Evolutionary conservation across 805 yeast species (phyloP), one percentile per base, ranked within the genome.

Genomic region (Cyberlindnera xylosilytica): DNA sequence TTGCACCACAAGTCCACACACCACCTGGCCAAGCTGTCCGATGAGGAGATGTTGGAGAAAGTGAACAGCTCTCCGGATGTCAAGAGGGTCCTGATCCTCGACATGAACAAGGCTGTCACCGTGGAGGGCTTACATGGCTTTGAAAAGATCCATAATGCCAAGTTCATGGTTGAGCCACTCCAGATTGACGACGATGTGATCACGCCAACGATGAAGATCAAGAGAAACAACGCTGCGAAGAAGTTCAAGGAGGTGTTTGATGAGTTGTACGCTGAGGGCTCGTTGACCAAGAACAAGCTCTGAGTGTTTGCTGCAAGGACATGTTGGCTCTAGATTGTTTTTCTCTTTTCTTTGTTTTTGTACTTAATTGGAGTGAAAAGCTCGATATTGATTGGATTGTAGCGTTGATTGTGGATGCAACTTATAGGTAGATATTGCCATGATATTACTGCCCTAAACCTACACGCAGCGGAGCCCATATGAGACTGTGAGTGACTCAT

Each of bases 191-290:
- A 79, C 45, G 81, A 78, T 37, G 74, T 77, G 3, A 60, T 83
- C 27, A 83, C 91, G 2, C 90, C 90, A 29, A 83, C 90, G 4
- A 54, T 78, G 49, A 78, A 78, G 59, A 61, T 78, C 40, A 77
- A 76, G 58, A 65, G 86, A 44, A 48, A 45, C 18, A 42, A 68
- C 19, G 79, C 81, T 0, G 66, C 68, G 30, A 68, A 67, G 51
- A 62, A 59, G 39, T 80, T 73, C 55, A 55, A 63, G 37, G 47
- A 55, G 6, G 66, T 63, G 20, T 58, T 79, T 36, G 68, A 68
- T 13, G 52, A 43, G 6, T 54, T 80, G 63, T 80, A 80, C 47
- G 60, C 53, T 31, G 81, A 79, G 52, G 82, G 82, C 4, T 37
- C 44, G 2, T 28, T 47, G 39, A 9, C 44, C 28, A 47, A 44